phyloP scores from a whole-genome alignment of 257 asterid species.

The Haberlea rhodopensis region DNA sequence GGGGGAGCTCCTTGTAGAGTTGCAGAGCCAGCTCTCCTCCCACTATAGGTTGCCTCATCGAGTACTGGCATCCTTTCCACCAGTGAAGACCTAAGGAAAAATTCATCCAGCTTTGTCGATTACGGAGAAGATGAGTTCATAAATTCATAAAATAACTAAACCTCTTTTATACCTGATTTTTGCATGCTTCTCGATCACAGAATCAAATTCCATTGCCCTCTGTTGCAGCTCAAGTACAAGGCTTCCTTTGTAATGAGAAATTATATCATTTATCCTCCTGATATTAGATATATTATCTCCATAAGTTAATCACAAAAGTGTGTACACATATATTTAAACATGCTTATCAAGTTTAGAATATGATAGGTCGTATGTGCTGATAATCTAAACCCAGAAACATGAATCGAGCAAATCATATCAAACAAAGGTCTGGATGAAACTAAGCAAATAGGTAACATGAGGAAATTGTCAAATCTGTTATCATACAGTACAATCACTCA shows the following conservation, averaged over 20 bases:
- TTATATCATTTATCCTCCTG: constrained; percentile 45
- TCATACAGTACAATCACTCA: not conserved
- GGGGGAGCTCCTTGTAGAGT: constrained; percentile 70
- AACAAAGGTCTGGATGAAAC: not conserved
- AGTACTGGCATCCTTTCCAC: constrained; percentile 97
- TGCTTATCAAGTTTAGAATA: too few species aligned
- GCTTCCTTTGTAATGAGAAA: constrained; percentile 47
- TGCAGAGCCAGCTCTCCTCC: constrained; percentile 82
- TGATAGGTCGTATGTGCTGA: too few species aligned
- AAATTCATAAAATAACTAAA: not conserved
- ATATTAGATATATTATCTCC: too few species aligned
- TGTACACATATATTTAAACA: too few species aligned
- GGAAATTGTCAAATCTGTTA: not conserved
- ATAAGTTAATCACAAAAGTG: not conserved
- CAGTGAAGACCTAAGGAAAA: constrained; percentile 63
- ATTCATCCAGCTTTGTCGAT: constrained; percentile 20
- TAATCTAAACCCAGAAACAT: not conserved
- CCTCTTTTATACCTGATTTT: constrained; percentile 42
- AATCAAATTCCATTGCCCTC: constrained; percentile 55
- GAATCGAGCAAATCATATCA: not conserved
- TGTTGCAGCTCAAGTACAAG: constrained; percentile 57
- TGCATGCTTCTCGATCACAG: constrained; percentile 43
- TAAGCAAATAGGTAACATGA: not conserved
- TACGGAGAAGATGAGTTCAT: not conserved
- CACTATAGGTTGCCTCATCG: constrained; percentile 81